Base-by-base conservation (phyloP, 1,284 basidiomycete genomes). In the Boletus semigastroideus region DNA sequence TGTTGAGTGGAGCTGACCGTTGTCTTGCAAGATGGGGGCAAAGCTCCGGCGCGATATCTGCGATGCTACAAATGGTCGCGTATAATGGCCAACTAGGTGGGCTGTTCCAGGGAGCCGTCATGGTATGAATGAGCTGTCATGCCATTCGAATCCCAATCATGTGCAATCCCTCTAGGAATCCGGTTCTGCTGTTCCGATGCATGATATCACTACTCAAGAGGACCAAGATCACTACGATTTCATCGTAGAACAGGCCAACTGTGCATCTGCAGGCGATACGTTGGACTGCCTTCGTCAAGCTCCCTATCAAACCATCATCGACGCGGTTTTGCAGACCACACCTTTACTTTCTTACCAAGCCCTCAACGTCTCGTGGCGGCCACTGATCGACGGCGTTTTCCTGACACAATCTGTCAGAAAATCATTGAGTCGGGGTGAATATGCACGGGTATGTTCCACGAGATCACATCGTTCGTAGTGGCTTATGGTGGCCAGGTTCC, bases 1-100 rank as follows among this genome's bases (percentile, higher is more conserved):
- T 11, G 8, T 22, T 2, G 42, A 22, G 30, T 3, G 27, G 22
- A n/a, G 4, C 38, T 36, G 12, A 20, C 34, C 12, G 9, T 4
- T 4, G 13, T 47, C 12, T 1, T 43, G 11, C n/a, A 39, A 80
- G 80, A 50, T 81, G 76, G 76, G 81, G 82, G 7, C 76, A 84
- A 65, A 79, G 77, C 36, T 78, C 82, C 0, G 83, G 84, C 1
- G 74, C 33, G 0, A 76, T 80, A 28, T 81, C 78, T 13, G 75
- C 73, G 2, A 62, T 76, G 25, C 54, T 80, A 0, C 80, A 83
- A 13, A 79, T 83, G 77, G 56, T 82, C 16, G 66, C 74, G 20
- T 78, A 83, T 57, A 71, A 70, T 12, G 80, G 79, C 0, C 61
- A 80, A 54, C 67, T 68, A 4, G 71, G 77, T 6, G 37, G 63